Conservation (phyloP, 352 stramenopile genomes). For the Globisporangium sylvaticum region DNA sequence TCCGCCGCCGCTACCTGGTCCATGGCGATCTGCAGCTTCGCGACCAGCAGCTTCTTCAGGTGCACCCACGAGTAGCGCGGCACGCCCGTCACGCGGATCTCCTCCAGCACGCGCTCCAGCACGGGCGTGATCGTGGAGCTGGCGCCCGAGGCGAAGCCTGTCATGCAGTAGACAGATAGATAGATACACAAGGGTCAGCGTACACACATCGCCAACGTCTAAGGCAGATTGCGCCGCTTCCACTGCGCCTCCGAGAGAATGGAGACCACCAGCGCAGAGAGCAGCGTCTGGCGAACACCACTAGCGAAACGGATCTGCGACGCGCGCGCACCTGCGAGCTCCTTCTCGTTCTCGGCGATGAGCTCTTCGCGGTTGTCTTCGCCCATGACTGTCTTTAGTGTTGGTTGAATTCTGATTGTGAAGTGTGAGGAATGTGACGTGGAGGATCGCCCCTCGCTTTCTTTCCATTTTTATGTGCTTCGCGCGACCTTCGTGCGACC, state of each 20-base stretch:
- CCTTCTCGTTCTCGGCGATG: constrained; percentile 66
- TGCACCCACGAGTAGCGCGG: constrained; percentile 70
- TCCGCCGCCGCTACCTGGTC: constrained; percentile 52
- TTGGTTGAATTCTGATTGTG: constrained; percentile 1
- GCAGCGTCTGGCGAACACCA: not conserved
- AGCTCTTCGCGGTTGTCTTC: constrained; percentile 31
- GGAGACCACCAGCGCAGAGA: not conserved
- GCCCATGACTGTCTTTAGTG: constrained; percentile 3
- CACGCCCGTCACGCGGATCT: constrained; percentile 66
- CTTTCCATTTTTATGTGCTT: constrained; percentile 11
- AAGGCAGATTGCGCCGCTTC: not conserved
- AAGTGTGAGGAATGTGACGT: constrained; percentile 3
- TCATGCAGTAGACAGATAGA: not conserved
- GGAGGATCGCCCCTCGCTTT: constrained; percentile 4
- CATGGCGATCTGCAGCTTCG: constrained; percentile 51
- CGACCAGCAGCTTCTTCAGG: constrained; percentile 58
- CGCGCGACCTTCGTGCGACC: constrained; percentile 9
- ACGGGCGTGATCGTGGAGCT: constrained; percentile 41
- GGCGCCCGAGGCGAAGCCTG: constrained; percentile 53
- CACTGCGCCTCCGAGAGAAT: not conserved
- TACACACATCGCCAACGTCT: not conserved
- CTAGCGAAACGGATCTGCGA: not conserved
- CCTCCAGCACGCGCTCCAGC: constrained; percentile 57
- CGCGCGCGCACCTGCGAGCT: constrained; percentile 43
- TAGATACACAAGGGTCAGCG: not conserved